Evolutionary conservation across 257 asterid species (phyloP).

Genomic region (Knoxia roxburghii): DNA sequence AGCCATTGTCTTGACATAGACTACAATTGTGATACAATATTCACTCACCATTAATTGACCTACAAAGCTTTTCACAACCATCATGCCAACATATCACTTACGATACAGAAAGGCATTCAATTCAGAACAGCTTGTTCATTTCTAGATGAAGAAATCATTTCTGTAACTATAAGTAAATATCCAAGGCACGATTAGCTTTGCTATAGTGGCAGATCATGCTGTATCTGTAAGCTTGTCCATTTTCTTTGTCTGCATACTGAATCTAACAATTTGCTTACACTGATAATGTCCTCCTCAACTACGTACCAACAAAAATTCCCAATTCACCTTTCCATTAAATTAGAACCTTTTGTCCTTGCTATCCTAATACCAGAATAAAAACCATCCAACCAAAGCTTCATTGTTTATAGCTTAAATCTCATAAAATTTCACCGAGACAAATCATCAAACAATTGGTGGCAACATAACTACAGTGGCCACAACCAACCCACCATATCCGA

Average conservation of each 20-base stretch:
- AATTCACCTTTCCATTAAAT: constrained; percentile 1
- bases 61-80: background rate
- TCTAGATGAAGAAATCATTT: background rate
- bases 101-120: background rate
- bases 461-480: no score
- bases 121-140: background rate
- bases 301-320: constrained; percentile 9
- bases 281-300: background rate
- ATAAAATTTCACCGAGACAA: background rate
- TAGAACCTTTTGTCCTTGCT: background rate
- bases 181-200: background rate
- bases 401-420: background rate
- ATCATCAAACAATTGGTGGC: constrained; percentile 1
- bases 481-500: no score
- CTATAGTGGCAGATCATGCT: constrained; percentile 1
- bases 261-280: background rate
- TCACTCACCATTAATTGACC: background rate
- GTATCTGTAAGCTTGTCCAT: constrained; percentile 9
- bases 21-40: background rate
- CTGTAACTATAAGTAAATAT: no score
- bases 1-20: background rate
- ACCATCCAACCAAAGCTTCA: background rate
- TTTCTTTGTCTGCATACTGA: constrained; percentile 2
- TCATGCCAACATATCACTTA: background rate
- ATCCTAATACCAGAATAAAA: background rate